Base-by-base conservation (phyloP, 75 land plant species). In the Picea glauca region DNA sequence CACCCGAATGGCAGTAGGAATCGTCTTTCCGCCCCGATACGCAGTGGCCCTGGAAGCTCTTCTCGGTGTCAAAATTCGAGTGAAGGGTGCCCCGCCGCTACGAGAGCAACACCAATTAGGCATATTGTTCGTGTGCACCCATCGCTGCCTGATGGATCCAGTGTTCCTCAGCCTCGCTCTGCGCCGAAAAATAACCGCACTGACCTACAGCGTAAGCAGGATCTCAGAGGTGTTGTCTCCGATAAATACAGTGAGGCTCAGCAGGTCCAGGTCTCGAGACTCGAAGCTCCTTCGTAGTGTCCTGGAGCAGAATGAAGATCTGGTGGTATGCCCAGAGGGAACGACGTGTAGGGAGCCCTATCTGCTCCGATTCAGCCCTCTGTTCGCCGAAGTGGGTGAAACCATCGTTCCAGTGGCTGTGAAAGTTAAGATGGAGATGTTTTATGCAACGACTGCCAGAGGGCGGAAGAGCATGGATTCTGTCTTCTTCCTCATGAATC, bases 401-500 rank as follows among this genome's bases (percentile, higher is more conserved):
- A 74, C 43, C 50, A 74, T 88, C 7, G 77, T 87, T 5, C 89
- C 89, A 0, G 87, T 87, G 66, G 83, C 83, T 5, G 31, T 86
- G 75, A 74, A 86, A 26, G 23, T 66, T 0, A 33, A 78, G 7
- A 82, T 87, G 13, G 74, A 60, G 33, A 85, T 93, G 88, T 93
- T 93, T 78, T 79, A 93, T 74, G 96, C 91, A 0, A 93, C 90
- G 5, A 86, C 90, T 0, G 96, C 93, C 0, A 70, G 90, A 13
- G 96, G 96, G 31, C 58, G 81, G 70, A 93, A 93, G 80, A 83
- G 81, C 58, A 54, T 93, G 75, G 95, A 93, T 76, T 90, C 91
- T 3, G 60, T 93, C 65, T 93, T 84, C 77, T 86, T 89, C 74
- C 83, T 87, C 33, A 82, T 91, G 91, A 89, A 93, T 64, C 93